Evolutionary conservation across 345 rosid genomes (phyloP).

Genomic region (Salix exigua): DNA sequence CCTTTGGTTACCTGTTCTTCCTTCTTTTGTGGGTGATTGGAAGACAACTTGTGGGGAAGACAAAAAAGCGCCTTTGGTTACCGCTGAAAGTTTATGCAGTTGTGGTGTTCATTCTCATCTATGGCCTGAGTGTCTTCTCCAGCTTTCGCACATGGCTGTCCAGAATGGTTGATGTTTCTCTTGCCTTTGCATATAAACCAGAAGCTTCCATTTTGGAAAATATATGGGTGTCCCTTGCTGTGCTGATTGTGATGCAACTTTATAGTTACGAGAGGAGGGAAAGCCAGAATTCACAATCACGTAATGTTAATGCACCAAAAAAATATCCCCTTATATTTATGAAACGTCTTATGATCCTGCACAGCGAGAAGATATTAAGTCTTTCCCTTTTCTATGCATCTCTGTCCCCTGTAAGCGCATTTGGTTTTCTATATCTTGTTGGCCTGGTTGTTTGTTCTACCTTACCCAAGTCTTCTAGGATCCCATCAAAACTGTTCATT

Average conservation of each 20-base stretch:
- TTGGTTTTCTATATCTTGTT: constrained; percentile 38
- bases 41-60: constrained; percentile 40
- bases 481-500: constrained; percentile 35
- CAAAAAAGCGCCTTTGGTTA: constrained; percentile 36
- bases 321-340: constrained; percentile 9
- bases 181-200: constrained; percentile 29
- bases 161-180: constrained; percentile 22
- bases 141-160: constrained; percentile 28
- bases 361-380: constrained; percentile 39
- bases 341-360: constrained; percentile 39
- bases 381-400: constrained; percentile 38
- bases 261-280: constrained; percentile 42
- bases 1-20: constrained; percentile 41
- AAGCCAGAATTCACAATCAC: constrained; percentile 10
- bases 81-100: constrained; percentile 40
- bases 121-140: constrained; percentile 30
- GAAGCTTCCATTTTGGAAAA: constrained; percentile 35
- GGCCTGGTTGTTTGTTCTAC: constrained; percentile 33
- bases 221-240: constrained; percentile 36
- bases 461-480: constrained; percentile 40
- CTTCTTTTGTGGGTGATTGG: constrained; percentile 44
- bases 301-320: constrained; percentile 11
- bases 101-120: constrained; percentile 28
- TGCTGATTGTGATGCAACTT: constrained; percentile 39
- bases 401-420: constrained; percentile 35